Evolutionary conservation across 2,329 filamentous ascomycete species (phyloP), one percentile per base, ranked within the genome.

Genomic region (Diplodia corticola): DNA sequence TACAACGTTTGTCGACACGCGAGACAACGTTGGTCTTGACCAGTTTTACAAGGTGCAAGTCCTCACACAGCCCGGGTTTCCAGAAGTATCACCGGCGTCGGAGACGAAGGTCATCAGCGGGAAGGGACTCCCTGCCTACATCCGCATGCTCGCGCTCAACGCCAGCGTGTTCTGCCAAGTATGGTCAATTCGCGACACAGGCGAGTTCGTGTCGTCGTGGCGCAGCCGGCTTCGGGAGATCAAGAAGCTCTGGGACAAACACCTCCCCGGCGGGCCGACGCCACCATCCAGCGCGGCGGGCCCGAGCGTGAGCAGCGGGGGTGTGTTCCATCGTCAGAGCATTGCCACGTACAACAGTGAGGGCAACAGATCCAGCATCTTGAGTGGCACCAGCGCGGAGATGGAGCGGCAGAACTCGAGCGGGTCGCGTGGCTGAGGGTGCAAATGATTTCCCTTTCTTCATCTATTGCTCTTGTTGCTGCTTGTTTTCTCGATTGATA

Each of bases 141-240:
- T 97, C 63, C 89, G 95, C 44, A 88, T 97, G 54, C 83, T 98
- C 20, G 92, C 94, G 0, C 86, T 99, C 69, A 98, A 97, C 74
- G 93, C 95, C 0, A 96, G 92, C 15, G 92, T 98, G 9, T 97
- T 98, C 77, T 92, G 91, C 1, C 86, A 90, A 51, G 93, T 97
- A n/a, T 97, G 94, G 92, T 86, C 87, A 54, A 88, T 87, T 72
- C 85, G 88, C 54, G 86, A 90, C 69, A 90, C 89, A 5, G 90
- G 90, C 66, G 93, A 96, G 76, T 89, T 96, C 73, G 85, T 95
- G 33, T 95, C 92, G 12, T 91, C 92, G 9, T 98, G 95, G 95
- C 88, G 92, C 67, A 91, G 90, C 71, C 88, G 95, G 57, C 85
- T 98, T 13, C 87, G 91, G 57, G 91, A 94, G 75, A 96, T 99